Base-by-base conservation (phyloP, 257 asterid species). In the Asclepias syriaca region DNA sequence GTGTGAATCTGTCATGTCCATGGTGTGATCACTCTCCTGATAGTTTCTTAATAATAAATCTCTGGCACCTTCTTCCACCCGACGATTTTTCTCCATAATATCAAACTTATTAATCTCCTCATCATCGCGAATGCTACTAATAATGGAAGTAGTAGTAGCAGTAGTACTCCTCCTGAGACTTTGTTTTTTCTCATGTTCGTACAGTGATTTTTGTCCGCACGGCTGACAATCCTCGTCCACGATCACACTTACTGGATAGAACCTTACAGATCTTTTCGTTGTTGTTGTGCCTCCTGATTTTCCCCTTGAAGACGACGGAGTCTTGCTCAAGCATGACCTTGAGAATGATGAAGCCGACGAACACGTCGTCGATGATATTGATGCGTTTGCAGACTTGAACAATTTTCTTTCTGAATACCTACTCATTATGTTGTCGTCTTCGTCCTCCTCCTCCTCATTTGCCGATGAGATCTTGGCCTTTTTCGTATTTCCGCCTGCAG, bases 321-420 rank as follows among this genome's bases (percentile, higher is more conserved):
- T 91, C 76, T 91, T 91, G 85, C 97, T 94, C 37, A 91, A 79
- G 74, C 97, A 91, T 0, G 99, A 94, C 12, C 99, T 80, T 13
- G 99, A 88, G 76, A 89, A 89, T 0, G 98, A 94, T 24, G 97
- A 87, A 46, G 96, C 95, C 1, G 99, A 86, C 2, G 99, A 95
- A 72, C 99, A 91, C 1, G 92, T 79, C 12, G 48, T 43, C 11
- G 48, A 43, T 11, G 90, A 79, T 24, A 91, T 68, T 11, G 90
- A 79, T 21, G 94, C 70, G 65, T 85, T 85, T 1, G 87, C 77
- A n/a, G 96, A 88, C 71, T 84, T 88, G 2, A 75, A 60, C n/a
- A 75, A 60, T 16, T 56, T 72, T 22, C 75, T 72, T 15, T 48
- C 70, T 14, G 78, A 48, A 37, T 18, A 22, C 2, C n/a, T 53